These are phyloP conservation scores for Brassica balearica DNA, from an alignment of 441 rosid genomes.

Conservation along the genomic window DNA sequence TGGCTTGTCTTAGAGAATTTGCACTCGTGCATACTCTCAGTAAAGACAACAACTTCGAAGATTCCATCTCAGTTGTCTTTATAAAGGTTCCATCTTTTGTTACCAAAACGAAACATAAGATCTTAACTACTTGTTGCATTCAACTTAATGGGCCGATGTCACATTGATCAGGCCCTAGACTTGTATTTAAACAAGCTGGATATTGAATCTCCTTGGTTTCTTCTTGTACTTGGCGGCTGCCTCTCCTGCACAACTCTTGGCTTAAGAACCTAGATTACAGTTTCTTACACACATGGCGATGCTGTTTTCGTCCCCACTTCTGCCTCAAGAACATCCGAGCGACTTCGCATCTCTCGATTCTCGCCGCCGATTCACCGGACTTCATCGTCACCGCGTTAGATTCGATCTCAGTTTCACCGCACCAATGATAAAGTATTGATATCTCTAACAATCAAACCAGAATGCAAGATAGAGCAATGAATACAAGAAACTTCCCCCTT, in stretches of 20 bases:
- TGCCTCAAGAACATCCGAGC: too few relatives aligned
- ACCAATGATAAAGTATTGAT: neutral
- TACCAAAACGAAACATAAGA: neutral
- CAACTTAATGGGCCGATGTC: neutral
- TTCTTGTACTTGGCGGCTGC: too few relatives aligned
- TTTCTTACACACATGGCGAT: too few relatives aligned
- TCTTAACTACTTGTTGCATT: neutral
- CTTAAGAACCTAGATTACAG: too few relatives aligned
- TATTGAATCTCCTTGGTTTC: neutral
- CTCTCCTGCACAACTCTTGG: too few relatives aligned
- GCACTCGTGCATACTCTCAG: neutral
- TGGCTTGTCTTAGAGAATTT: too few relatives aligned
- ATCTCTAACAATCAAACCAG: neutral
- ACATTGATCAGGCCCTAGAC: neutral
- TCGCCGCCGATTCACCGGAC: neutral
- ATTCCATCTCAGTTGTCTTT: constrained; percentile 46
- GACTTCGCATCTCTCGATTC: neutral
- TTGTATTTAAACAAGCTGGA: neutral
- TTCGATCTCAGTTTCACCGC: neutral
- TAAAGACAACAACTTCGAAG: constrained; percentile 43
- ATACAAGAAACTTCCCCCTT: too few relatives aligned
- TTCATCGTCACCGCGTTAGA: neutral
- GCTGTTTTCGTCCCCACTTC: too few relatives aligned
- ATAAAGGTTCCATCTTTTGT: neutral
- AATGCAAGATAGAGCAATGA: too few relatives aligned